Evolutionary conservation across 2,329 filamentous ascomycete species (phyloP).

Genomic region (Erysiphe neolycopersici): DNA sequence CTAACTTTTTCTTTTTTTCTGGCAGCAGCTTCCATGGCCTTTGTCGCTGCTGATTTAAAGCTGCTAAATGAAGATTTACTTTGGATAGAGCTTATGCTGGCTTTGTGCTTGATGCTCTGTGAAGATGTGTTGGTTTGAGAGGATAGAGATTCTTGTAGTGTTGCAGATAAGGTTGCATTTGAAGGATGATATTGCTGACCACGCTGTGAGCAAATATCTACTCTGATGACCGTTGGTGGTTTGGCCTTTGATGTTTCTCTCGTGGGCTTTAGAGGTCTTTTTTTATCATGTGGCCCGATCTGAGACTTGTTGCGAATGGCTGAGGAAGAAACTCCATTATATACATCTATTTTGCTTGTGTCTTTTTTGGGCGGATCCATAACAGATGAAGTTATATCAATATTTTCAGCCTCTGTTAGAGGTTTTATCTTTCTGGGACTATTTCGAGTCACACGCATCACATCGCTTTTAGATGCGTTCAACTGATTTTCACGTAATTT

Average conservation of each 20-base stretch:
- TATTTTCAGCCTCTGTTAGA: constrained; percentile 12
- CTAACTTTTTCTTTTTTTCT: constrained; percentile 49
- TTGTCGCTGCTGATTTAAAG: constrained; percentile 40
- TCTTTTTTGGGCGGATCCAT: constrained; percentile 18
- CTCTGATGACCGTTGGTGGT: constrained; percentile 43
- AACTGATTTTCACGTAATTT: constrained; percentile 22
- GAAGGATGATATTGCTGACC: constrained; percentile 33
- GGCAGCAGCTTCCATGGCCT: constrained; percentile 47
- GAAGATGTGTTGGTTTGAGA: constrained; percentile 19
- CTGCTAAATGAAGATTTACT: constrained; percentile 21
- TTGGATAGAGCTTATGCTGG: constrained; percentile 22
- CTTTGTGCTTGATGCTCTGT: constrained; percentile 30
- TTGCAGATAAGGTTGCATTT: constrained; percentile 28
- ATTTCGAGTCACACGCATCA: constrained; percentile 19
- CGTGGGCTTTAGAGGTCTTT: constrained; percentile 32
- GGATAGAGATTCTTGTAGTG: constrained; percentile 27
- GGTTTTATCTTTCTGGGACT: constrained; percentile 26
- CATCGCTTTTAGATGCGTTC: constrained; percentile 12
- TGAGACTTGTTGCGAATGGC: constrained; percentile 24
- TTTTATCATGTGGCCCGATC: constrained; percentile 22
- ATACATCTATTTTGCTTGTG: constrained; percentile 28
- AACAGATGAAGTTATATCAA: constrained; percentile 10
- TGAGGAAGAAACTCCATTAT: constrained; percentile 29
- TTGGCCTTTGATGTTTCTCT: constrained; percentile 35
- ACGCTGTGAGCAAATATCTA: constrained; percentile 40